Evolutionary conservation across 2,329 filamentous ascomycete genomes (phyloP), one percentile per base, ranked within the genome.

Genomic region (Fusarium coffeatum): DNA sequence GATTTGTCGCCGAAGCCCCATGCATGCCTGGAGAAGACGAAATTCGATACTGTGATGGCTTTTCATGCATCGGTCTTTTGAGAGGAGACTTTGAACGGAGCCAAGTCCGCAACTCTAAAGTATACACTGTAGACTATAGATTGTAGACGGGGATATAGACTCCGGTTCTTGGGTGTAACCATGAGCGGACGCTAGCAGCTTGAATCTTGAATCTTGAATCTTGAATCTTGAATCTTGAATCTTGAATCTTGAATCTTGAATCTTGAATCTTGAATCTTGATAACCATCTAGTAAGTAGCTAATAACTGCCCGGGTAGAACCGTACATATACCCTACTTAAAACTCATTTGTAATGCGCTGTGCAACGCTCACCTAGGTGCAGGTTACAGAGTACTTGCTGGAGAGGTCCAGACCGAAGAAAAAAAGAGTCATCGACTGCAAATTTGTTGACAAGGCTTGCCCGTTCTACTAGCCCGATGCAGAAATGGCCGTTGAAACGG

Each of bases 401-500:
- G 42, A 32, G 49, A n/a, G 40, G 41, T 41, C 23, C 23, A 41
- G 47, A 25, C 18, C 16, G 4, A 12, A 30, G 13, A 20, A 51
- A 20, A 37, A 51, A 25, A 20, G 34, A n/a, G 18, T 16, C 34
- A 18, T 16, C 16, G n/a, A 9, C 16, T 23, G 47, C 22, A 25
- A 40, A 20, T 40, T 51, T 51, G 32, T 34, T 51, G 20, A 34
- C 22, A 34, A 34, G 28, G 22, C 22, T 18, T 34, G 34, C 34
- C 34, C 23, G 40, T 37, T 22, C 13, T 51, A 25, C 64, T 50
- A 53, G 50, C 59, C 68, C 28, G 45, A 68, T 62, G n/a, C 46
- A 69, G 60, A 30, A 59, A 62, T 62, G 59, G 32, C 55, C 40
- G 48, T 68, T 62, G 68, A 61, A 71, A 69, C 68, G 42, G 41